Evolutionary conservation across 352 stramenopile species (phyloP).

Genomic region (Globisporangium canariense): DNA sequence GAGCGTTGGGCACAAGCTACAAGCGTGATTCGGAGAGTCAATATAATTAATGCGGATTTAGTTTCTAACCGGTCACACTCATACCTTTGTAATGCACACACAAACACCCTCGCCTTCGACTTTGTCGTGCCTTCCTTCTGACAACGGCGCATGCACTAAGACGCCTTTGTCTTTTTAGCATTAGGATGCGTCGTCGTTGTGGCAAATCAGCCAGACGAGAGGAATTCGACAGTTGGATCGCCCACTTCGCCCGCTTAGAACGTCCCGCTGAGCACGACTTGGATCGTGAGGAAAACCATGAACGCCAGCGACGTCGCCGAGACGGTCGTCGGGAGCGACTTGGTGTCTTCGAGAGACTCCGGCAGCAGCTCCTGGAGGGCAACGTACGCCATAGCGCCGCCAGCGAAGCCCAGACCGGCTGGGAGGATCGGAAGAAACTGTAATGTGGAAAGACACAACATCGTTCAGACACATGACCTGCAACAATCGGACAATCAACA

Average conservation of each 20-base stretch:
- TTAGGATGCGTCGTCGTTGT: neutral
- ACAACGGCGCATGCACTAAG: neutral
- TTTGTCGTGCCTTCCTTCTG: neutral
- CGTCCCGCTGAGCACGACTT: slow-evolving; percentile 66
- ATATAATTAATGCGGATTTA: slow-evolving; percentile 16
- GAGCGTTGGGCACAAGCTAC: neutral
- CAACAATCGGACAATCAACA: neutral
- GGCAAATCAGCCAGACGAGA: neutral
- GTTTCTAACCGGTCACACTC: slow-evolving; percentile 11
- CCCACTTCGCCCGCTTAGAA: slow-evolving; percentile 12
- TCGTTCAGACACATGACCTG: neutral
- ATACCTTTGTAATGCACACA: slow-evolving; percentile 13
- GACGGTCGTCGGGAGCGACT: slow-evolving; percentile 63
- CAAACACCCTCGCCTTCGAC: neutral
- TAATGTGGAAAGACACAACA: slow-evolving; percentile 22
- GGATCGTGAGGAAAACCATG: slow-evolving; percentile 82
- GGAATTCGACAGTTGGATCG: neutral
- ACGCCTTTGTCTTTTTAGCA: neutral
- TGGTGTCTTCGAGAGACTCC: slow-evolving; percentile 83
- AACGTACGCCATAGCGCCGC: slow-evolving; percentile 96
- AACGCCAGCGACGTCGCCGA: slow-evolving; percentile 71
- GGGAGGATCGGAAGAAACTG: slow-evolving; percentile 94
- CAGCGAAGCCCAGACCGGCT: slow-evolving; percentile 95
- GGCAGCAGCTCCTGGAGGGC: slow-evolving; percentile 84
- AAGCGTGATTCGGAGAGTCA: neutral